Conservation (phyloP, 495 filamentous ascomycete species). For the Trichoderma parareesei region DNA sequence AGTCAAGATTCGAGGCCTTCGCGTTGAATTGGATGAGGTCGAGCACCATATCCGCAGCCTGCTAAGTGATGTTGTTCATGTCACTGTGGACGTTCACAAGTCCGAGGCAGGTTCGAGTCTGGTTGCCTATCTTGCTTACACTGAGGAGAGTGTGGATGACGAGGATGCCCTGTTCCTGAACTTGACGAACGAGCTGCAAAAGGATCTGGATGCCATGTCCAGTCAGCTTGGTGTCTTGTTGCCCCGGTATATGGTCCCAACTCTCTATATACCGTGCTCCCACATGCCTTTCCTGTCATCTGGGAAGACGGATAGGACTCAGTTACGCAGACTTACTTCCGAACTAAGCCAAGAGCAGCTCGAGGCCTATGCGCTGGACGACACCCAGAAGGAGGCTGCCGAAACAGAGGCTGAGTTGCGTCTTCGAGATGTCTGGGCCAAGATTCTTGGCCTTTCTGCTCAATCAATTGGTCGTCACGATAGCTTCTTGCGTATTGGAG, state of each 20-base stretch:
- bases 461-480: slow-evolving; percentile 16
- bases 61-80: slow-evolving; percentile 1
- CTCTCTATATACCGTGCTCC: slow-evolving; percentile 7
- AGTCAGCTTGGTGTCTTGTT: slow-evolving; percentile 4
- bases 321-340: slow-evolving; percentile 24
- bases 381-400: slow-evolving; percentile 31
- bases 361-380: slow-evolving; percentile 43
- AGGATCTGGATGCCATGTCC: not conserved
- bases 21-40: slow-evolving; percentile 33
- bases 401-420: slow-evolving; percentile 19
- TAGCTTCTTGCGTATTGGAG: slow-evolving; percentile 9
- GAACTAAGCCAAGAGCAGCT: slow-evolving; percentile 27
- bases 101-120: slow-evolving; percentile 22
- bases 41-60: slow-evolving; percentile 18
- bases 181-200: not conserved
- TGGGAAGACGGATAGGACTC: slow-evolving; percentile 22
- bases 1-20: slow-evolving; percentile 32
- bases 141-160: not conserved
- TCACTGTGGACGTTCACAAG: slow-evolving; percentile 15
- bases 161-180: not conserved
- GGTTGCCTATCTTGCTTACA: slow-evolving; percentile 29
- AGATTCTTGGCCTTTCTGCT: slow-evolving; percentile 15
- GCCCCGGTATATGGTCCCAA: slow-evolving; percentile 17
- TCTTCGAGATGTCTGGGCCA: not conserved
- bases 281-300: slow-evolving; percentile 25